Conservation (phyloP, 768 basidiomycete genomes). For the Ramaria rubella region DNA sequence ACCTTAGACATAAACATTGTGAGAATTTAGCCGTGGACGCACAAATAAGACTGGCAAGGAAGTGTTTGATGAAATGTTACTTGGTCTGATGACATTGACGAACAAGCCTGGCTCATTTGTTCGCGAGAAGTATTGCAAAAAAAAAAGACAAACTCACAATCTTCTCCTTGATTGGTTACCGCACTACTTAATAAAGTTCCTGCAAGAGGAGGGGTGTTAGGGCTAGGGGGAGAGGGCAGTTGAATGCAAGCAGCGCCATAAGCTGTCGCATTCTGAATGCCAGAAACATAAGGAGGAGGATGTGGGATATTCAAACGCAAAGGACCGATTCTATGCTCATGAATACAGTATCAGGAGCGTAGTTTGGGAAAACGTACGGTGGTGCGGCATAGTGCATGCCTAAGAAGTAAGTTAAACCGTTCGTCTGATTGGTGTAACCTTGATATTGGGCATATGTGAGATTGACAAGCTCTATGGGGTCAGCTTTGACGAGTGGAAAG, state of each 20-base stretch:
- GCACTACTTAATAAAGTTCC: too few relatives aligned
- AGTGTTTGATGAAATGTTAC: constrained; percentile 8
- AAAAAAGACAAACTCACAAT: too few relatives aligned
- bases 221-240: constrained; percentile 24
- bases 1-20: neutral
- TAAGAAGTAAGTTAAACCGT: too few relatives aligned
- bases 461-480: too few relatives aligned
- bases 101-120: constrained; percentile 26
- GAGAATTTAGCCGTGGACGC: neutral
- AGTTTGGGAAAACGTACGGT: constrained; percentile 23
- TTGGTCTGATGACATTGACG: constrained; percentile 19
- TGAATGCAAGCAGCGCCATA: constrained; percentile 45
- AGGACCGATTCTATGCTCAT: neutral
- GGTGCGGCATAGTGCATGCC: constrained; percentile 37
- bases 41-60: constrained; percentile 21
- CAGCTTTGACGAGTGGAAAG: too few relatives aligned
- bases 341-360: neutral
- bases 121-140: constrained; percentile 19
- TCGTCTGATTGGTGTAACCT: too few relatives aligned
- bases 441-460: too few relatives aligned
- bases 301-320: constrained; percentile 39
- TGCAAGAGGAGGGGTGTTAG: constrained; percentile 16
- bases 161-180: too few relatives aligned
- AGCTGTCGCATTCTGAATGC: constrained; percentile 29
- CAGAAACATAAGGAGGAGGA: constrained; percentile 30